Base-by-base conservation (phyloP, 768 basidiomycete species). In the Boletus subcaerulescens region DNA sequence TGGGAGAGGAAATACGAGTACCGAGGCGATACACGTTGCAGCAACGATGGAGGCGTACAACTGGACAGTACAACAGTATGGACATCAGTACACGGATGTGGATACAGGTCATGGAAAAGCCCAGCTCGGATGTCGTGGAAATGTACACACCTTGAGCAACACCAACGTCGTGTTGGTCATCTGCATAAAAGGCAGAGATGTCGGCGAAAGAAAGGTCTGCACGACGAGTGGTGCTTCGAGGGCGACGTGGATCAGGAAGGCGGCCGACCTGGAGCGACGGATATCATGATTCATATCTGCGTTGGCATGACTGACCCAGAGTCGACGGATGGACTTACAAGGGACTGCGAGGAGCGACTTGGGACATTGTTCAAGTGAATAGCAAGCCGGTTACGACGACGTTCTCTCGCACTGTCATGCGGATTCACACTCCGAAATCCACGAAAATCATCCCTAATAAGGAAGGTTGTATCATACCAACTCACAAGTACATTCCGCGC, bases 101-200 rank as follows among this genome's bases (percentile, higher is more conserved):
- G 14, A 17, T 17, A 18, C 24, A 11, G 9, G 12, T n/a, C 48
- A 24, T 12, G 40, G 14, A 5, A 5, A 17, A 29, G 8, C 8
- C 17, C 39, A 26, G 20, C 10, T 2, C 4, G 22, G 5, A 32
- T 5, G 4, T 22, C 13, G 38, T 26, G 14, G 17, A 35, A 13
- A 12, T 1, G 24, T 22, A 41, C 50, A 24, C 46, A 87, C 91
- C 78, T 92, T 92, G 45, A 91, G 71, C 9, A 93, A 58, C 3
- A 91, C 82, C 9, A 92, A 47, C 0, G 89, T 82, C 6, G 91
- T 93, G 74, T 93, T 93, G 62, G 86, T 92, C 60, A 91, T 77
- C 66, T 91, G 82, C 52, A 92, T 60, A 68, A 93, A 91, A 0
- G 91, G 91, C 18, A 93, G 68, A 15, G 69, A 74, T 17, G 70